Evolutionary conservation across 345 rosid genomes (phyloP).

Genomic region (Noccaea caerulescens): DNA sequence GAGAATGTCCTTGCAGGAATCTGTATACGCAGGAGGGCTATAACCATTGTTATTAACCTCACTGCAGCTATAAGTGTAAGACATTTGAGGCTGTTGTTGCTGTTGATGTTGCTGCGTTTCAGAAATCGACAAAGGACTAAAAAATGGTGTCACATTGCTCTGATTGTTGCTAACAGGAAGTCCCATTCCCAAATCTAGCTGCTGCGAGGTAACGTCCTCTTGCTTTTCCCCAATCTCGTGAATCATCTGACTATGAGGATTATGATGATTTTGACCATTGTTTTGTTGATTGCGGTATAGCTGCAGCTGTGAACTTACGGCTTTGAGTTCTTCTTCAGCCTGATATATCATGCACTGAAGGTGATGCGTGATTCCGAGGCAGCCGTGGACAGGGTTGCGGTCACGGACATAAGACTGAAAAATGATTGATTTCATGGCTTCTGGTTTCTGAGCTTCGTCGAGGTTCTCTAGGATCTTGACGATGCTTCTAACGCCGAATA

Average conservation of each 20-base stretch:
- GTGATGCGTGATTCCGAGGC: conserved; percentile 59
- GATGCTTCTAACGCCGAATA: conserved; percentile 84
- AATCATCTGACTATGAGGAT: conserved; percentile 17
- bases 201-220: conserved; percentile 62
- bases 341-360: conserved; percentile 54
- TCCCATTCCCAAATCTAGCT: conserved; percentile 79
- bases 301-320: conserved; percentile 62
- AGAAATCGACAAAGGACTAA: conserved; percentile 26
- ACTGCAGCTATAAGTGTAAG: conserved; percentile 50
- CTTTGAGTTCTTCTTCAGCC: conserved; percentile 66
- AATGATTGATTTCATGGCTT: conserved; percentile 85
- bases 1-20: conserved; percentile 50
- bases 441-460: conserved; percentile 53
- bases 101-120: conserved; percentile 48
- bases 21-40: conserved; percentile 44
- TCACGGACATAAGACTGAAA: conserved; percentile 73
- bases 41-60: conserved; percentile 34
- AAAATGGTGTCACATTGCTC: conserved; percentile 8
- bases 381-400: conserved; percentile 77
- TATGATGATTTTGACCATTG: conserved; percentile 16
- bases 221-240: conserved; percentile 38
- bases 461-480: conserved; percentile 61
- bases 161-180: conserved; percentile 49
- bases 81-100: conserved; percentile 51
- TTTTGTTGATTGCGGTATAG: conserved; percentile 55